Base-by-base conservation (phyloP, 1,139 yeast genomes). In the Spencermartinsiella ligniputridi region DNA sequence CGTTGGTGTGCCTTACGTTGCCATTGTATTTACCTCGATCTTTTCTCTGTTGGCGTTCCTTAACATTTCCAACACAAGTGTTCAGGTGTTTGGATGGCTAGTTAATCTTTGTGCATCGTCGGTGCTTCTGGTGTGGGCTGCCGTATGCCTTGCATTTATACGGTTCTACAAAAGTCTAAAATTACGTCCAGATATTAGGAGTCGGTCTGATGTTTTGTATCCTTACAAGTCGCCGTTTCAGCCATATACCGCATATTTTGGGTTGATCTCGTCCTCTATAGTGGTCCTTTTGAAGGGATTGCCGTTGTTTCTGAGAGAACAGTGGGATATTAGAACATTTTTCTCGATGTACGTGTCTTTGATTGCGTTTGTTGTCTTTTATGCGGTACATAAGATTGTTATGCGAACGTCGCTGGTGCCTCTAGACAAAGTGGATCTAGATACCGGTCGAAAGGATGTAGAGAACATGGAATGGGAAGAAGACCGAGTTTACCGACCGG, bases 191-290 rank as follows among this genome's bases (percentile, higher is more conserved):
- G 61, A 61, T 40, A 52, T 60, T 15, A 52, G 58, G 13, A 53
- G 58, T 38, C 56, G 68, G 21, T 52, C 53, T 38, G 60, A 55
- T 36, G 54, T 57, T n/a, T 57, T 56, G 27, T 86, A 84, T 60
- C 94, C 95, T 0, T 84, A 81, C 61, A 73, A 76, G 57, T 81
- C 94, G 2, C 87, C 87, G 6, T 73, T 81, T 36, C 95, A 87
- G 58, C 95, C 95, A 0, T 84, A 74, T 56, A 64, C 79, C 22
- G 92, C 95, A 0, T 75, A 78, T 39, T 67, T 79, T 52, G 95
- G 95, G 0, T 64, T 83, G 38, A 45, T 78, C 15, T 78, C 83
- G 1, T 74, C 86, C 1, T 51, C 71, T 1, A 37, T 76, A 15
- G 69, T 88, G 33, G 75, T 84, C 1, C 52, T 84, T 3, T 70